phyloP scores from a whole-genome alignment of 2,329 filamentous ascomycete species.

The Penicillium freii region DNA sequence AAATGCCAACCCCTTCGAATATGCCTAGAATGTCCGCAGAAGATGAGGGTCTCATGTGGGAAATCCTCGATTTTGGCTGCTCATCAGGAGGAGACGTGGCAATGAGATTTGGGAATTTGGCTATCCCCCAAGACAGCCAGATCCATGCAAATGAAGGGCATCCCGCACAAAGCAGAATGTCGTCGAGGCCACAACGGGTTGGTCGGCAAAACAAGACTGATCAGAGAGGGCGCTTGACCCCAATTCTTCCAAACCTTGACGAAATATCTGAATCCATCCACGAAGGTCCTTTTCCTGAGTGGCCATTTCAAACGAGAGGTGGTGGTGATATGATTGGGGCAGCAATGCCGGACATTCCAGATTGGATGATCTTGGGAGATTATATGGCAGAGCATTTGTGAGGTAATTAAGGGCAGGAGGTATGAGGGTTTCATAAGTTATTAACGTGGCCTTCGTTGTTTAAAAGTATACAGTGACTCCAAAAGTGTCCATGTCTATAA shows the following conservation, averaged over 20 bases:
- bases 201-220: neutral
- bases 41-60: slow-evolving; percentile 28
- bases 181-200: neutral
- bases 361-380: slow-evolving; percentile 27
- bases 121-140: neutral
- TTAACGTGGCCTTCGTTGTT: neutral
- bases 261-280: neutral
- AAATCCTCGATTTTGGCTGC: slow-evolving; percentile 26
- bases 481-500: neutral
- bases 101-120: neutral
- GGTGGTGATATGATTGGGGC: slow-evolving; percentile 7
- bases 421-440: neutral
- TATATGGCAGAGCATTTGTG: slow-evolving; percentile 25
- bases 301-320: slow-evolving; percentile 17
- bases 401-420: too few species aligned
- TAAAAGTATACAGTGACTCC: neutral
- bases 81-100: slow-evolving; percentile 6
- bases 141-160: neutral
- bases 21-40: slow-evolving; percentile 26
- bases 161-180: neutral
- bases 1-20: slow-evolving; percentile 27
- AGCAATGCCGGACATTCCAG: slow-evolving; percentile 23
- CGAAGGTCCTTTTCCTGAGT: slow-evolving; percentile 13
- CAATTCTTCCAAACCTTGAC: neutral
- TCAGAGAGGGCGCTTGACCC: neutral